Base-by-base conservation (phyloP, 345 rosid species). In the Noccaea bulbosa region DNA sequence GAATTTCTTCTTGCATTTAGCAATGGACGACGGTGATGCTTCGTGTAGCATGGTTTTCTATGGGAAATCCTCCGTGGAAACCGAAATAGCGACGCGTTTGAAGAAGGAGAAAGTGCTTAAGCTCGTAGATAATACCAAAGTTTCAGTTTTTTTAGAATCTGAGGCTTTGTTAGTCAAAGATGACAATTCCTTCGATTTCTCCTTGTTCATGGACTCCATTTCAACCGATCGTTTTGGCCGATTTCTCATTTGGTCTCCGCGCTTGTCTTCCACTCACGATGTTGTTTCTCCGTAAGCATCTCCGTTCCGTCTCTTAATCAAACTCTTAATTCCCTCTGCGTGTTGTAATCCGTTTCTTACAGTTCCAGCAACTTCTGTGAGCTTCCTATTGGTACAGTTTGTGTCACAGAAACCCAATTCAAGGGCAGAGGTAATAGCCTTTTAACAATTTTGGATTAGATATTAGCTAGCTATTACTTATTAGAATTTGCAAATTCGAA, bases 231-330 rank as follows among this genome's bases (percentile, higher is more conserved):
- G 67, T 48, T 93, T 88, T 30, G 98, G 97, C 12, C 71, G 92
- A 71, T 78, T 89, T 58, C 84, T 91, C 45, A 78, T 89, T 72
- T 93, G 96, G 94, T 91, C 94, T 47, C 93, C 91, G 2, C 74
- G 81, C 7, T 75, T 89, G 71, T 43, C 88, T 62, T 89, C 96
- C 2, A 93, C 96, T 16, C 98, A 93, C 7, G 96, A 91, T 49
- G 76, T 91, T 38, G 78, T 91, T 69, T 85, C 94, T 37, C 81
- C 78, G 96, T 93, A 81, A 81, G 96, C 60, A 24, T 40, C n/a
- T 34, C 24, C 55, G 15, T 44, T 34, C 24, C 55, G 15, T 44
- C 48, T 14, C 9, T 14, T 20, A 20, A 20, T 20, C 22, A 20
- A 20, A 20, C 22, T 20, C 22, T 20, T 20, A 20, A 20, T 20